Percentiles rank a stretch among this genome's conserved stretches.
Evolutionary conservation across 164 flowering plant species (phyloP).

Genomic region (Aristolochia californica): DNA sequence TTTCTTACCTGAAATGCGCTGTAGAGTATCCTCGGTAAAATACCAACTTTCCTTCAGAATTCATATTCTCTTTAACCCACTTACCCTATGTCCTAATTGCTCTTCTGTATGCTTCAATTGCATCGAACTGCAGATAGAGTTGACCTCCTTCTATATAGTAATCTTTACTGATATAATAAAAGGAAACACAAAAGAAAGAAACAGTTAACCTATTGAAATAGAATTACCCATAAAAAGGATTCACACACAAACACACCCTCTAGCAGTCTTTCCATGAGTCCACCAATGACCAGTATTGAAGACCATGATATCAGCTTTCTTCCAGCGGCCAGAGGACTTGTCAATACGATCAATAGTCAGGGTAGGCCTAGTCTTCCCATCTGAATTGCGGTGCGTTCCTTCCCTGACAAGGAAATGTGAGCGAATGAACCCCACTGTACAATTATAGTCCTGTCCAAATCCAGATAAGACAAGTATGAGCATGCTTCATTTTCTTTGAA

Average conservation of each 20-base stretch:
- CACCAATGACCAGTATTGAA: conserved; percentile 98
- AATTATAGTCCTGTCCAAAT: conserved; percentile 61
- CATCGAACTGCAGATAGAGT: conserved; percentile 74
- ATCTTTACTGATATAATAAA: conserved; percentile 54
- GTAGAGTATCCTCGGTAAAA: conserved; percentile 88
- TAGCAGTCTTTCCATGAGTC: conserved; percentile 89
- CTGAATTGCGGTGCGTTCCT: conserved; percentile 56
- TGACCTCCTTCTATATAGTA: conserved; percentile 78
- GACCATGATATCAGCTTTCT: conserved; percentile 70
- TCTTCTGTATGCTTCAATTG: conserved; percentile 73
- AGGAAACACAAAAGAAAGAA: background rate
- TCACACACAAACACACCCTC: conserved; percentile 42
- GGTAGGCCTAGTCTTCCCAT: conserved; percentile 74
- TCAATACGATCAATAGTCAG: conserved; percentile 73
- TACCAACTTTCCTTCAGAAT: conserved; percentile 45
- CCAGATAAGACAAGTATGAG: background rate
- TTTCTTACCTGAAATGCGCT: conserved; percentile 75
- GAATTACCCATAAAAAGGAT: conserved; percentile 4
- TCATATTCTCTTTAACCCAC: conserved; percentile 58
- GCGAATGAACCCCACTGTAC: conserved; percentile 75
- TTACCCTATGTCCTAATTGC: conserved; percentile 76
- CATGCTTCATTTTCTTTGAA: background rate
- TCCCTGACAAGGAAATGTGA: conserved; percentile 92
- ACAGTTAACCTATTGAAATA: background rate
- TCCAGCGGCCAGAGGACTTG: conserved; percentile 65